Conservation (phyloP, 345 rosid genomes). For the Microcos paniculata region DNA sequence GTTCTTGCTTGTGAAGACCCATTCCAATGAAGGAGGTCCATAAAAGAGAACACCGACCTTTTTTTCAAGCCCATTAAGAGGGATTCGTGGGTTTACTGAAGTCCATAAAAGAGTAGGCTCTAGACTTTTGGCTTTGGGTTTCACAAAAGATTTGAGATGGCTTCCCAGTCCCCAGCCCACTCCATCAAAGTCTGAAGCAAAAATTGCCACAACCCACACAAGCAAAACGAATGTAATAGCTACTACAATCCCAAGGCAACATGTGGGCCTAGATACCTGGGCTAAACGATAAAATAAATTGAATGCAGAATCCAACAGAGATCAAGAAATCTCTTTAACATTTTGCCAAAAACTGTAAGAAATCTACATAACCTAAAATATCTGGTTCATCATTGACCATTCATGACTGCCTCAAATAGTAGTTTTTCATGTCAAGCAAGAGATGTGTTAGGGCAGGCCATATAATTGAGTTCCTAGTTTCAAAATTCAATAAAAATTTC, state of each 20-base stretch:
- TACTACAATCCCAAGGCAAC: neutral
- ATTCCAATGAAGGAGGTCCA: neutral
- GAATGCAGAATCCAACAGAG: neutral
- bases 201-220: neutral
- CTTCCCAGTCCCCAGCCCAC: neutral
- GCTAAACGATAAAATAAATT: neutral
- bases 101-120: neutral
- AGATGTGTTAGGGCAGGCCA: neutral
- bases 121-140: neutral
- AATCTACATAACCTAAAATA: neutral
- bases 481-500: neutral
- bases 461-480: neutral
- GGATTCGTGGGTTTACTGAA: neutral
- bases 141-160: neutral
- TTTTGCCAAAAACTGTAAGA: neutral
- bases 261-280: neutral
- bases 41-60: neutral
- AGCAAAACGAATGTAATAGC: neutral
- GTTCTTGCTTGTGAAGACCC: neutral
- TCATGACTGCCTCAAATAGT: neutral
- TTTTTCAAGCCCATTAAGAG: neutral
- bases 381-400: neutral
- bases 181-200: neutral
- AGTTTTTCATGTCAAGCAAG: neutral
- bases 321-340: neutral